A percentile compares a stretch with the other conserved stretches of the same genome.
phyloP scores from a whole-genome alignment of 2,329 filamentous ascomycete genomes.

The Aspergillus aculeatinus region DNA sequence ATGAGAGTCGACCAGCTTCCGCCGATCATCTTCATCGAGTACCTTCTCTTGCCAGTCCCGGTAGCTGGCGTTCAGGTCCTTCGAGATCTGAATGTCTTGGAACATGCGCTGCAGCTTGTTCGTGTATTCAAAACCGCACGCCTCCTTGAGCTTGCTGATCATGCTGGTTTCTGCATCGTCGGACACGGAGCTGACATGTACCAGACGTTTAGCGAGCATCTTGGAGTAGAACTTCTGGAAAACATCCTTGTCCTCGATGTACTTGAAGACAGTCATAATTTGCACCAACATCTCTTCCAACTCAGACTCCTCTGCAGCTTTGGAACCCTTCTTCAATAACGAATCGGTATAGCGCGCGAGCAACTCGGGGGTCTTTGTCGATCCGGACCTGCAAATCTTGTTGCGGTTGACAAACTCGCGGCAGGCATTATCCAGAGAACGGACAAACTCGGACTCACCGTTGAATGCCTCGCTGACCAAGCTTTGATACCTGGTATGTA shows the following conservation, averaged over 20 bases:
- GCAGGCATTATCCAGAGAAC: constrained; percentile 94
- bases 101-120: constrained; percentile 99
- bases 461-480: constrained; percentile 91
- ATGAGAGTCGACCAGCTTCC: constrained; percentile 74
- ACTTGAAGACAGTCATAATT: constrained; percentile 99
- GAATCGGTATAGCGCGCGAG: constrained; percentile 95
- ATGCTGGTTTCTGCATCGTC: constrained; percentile 98
- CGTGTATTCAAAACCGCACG: constrained; percentile 97
- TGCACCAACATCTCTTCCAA: constrained; percentile 83
- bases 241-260: constrained; percentile 99
- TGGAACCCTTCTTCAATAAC: constrained; percentile 83
- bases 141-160: constrained; percentile 99
- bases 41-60: constrained; percentile 70
- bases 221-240: constrained; percentile 99
- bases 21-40: constrained; percentile 64
- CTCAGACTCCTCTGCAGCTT: constrained; percentile 89
- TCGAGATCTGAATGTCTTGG: constrained; percentile 98
- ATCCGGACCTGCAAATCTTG: constrained; percentile 88
- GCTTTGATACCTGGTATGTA: constrained; percentile 88
- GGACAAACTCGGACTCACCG: constrained; percentile 94
- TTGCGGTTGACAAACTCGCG: constrained; percentile 98
- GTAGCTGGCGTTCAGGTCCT: constrained; percentile 90
- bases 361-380: constrained; percentile 90
- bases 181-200: constrained; percentile 92
- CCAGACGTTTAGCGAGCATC: constrained; percentile 90